Conservation (phyloP, 1,284 basidiomycete genomes). For the Puccinia novopanici region DNA sequence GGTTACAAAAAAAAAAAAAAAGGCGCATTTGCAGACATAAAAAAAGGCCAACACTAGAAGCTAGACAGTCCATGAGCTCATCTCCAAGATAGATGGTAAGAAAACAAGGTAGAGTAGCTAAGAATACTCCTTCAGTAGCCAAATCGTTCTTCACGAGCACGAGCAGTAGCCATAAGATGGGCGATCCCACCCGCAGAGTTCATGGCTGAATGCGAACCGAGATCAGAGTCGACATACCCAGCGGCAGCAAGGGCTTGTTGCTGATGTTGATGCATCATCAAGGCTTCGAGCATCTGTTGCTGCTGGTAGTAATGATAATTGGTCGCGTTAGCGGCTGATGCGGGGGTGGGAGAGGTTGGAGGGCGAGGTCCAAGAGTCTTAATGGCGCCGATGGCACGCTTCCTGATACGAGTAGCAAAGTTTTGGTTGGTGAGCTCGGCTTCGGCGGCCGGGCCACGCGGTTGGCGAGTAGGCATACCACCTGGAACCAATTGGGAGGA, state of each 20-base stretch:
- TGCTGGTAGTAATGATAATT: slow-evolving; percentile 28
- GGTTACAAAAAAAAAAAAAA: neutral
- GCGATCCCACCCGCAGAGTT: slow-evolving; percentile 22
- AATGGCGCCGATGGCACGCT: slow-evolving; percentile 44
- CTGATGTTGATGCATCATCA: slow-evolving; percentile 40
- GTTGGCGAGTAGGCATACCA: slow-evolving; percentile 43
- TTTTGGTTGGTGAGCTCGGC: slow-evolving; percentile 50
- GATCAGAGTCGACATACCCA: slow-evolving; percentile 18
- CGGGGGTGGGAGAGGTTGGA: neutral
- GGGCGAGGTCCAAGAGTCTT: slow-evolving; percentile 34
- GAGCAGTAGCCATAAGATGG: slow-evolving; percentile 42
- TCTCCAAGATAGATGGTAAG: slow-evolving; percentile 16
- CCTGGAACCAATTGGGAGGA: slow-evolving; percentile 18
- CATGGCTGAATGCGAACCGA: slow-evolving; percentile 23
- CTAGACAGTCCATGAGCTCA: slow-evolving; percentile 13
- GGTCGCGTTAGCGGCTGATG: neutral
- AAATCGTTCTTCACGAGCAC: slow-evolving; percentile 44
- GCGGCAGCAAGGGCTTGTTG: slow-evolving; percentile 27
- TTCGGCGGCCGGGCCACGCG: slow-evolving; percentile 46
- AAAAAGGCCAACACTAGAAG: neutral
- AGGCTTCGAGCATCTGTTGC: slow-evolving; percentile 39
- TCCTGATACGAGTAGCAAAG: slow-evolving; percentile 47
- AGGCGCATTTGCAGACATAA: neutral
- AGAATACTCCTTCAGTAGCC: slow-evolving; percentile 24
- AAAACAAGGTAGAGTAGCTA: neutral